Evolutionary conservation across 768 basidiomycete species (phyloP).

Genomic region (Boletales sp.): DNA sequence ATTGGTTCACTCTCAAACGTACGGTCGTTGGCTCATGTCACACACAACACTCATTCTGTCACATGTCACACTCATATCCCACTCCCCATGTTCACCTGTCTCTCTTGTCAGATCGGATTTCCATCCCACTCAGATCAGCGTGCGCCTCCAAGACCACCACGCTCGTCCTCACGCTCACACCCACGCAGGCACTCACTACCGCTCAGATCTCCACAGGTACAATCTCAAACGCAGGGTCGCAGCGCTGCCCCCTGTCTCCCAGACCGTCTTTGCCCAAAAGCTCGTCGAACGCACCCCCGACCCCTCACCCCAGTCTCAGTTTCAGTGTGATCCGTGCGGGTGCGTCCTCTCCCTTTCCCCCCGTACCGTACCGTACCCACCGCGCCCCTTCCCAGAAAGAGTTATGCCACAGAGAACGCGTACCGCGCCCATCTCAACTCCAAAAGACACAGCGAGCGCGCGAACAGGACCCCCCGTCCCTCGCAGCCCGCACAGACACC

Average conservation of each 20-base stretch:
- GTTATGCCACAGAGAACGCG: conserved; percentile 85
- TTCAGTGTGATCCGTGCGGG: conserved; percentile 80
- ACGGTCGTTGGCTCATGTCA: background rate
- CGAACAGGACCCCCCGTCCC: conserved; percentile 41
- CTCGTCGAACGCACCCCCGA: conserved; percentile 75
- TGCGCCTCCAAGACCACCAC: no score
- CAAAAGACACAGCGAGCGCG: conserved; percentile 84
- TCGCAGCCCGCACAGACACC: background rate
- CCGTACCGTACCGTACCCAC: background rate
- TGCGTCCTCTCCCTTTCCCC: conserved; percentile 36
- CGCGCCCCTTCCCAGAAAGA: conserved; percentile 54
- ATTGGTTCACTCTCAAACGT: conserved; percentile 39
- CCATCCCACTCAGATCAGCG: conserved; percentile 76
- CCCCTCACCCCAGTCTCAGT: conserved; percentile 54
- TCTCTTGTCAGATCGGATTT: conserved; percentile 90
- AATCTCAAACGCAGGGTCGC: conserved; percentile 98
- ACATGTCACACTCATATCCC: conserved; percentile 5
- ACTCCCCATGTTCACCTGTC: conserved; percentile 83
- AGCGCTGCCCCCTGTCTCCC: conserved; percentile 79
- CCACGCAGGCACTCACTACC: conserved; percentile 74
- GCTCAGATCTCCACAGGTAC: conserved; percentile 94
- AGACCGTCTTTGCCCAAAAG: conserved; percentile 79
- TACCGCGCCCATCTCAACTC: conserved; percentile 85
- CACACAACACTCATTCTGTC: background rate
- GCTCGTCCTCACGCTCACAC: background rate